Evolutionary conservation across 768 basidiomycete species (phyloP).

Genomic region (Amanita thiersii): DNA sequence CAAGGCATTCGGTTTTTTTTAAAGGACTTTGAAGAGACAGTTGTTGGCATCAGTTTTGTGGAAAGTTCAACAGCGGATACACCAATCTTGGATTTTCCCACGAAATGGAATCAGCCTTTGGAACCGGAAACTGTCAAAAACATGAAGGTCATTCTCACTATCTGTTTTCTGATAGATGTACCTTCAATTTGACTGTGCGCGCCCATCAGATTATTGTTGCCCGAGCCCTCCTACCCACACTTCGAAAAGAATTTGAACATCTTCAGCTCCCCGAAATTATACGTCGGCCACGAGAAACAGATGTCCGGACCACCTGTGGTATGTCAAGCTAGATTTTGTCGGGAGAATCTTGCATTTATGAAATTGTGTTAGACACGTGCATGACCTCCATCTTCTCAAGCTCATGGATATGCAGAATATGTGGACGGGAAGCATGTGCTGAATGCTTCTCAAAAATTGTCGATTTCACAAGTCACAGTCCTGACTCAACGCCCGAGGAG

Average conservation of each 20-base stretch:
- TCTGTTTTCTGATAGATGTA: not conserved
- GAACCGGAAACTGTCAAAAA: conserved; percentile 40
- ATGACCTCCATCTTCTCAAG: conserved; percentile 89
- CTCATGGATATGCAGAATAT: conserved; percentile 86
- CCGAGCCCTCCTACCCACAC: conserved; percentile 54
- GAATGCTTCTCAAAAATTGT: conserved; percentile 72
- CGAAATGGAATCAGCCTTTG: conserved; percentile 57
- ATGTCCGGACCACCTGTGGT: conserved; percentile 84
- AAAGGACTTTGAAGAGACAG: conserved; percentile 47
- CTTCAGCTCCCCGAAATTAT: conserved; percentile 50
- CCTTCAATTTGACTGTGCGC: conserved; percentile 10
- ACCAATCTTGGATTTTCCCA: conserved; percentile 57
- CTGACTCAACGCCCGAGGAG: conserved; percentile 38
- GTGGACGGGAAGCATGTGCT: conserved; percentile 84
- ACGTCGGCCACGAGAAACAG: conserved; percentile 67
- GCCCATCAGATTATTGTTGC: conserved; percentile 54
- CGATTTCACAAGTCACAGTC: conserved; percentile 49
- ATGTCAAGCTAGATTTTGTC: conserved; percentile 17
- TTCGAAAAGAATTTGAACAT: conserved; percentile 59
- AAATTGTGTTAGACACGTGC: conserved; percentile 62
- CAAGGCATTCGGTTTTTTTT: conserved; percentile 78
- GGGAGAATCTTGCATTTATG: not conserved
- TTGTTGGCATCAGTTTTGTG: conserved; percentile 63
- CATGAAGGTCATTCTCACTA: conserved; percentile 44
- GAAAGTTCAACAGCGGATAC: conserved; percentile 52